Base-by-base conservation (phyloP, 805 yeast species). In the Kluyveromyces wickerhamii region DNA sequence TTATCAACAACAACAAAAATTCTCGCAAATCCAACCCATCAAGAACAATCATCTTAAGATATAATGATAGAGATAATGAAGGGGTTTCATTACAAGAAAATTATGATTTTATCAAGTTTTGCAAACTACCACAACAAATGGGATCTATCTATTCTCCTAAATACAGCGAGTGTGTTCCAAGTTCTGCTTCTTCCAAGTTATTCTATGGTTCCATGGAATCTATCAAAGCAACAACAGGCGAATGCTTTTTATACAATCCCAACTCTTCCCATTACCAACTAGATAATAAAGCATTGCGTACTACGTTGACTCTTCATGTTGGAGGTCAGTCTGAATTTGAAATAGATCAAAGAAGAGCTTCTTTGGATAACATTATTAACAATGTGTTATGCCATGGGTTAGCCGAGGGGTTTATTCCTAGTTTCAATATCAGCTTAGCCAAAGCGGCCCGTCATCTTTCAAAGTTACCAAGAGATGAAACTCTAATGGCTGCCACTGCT, bases 311-410 rank as follows among this genome's bases (percentile, higher is more conserved):
- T 7, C 30, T 54, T 7, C 44, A 48, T 19, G 47, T 56, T 9
- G 60, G 60, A 9, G 62, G 57, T n/a, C 32, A 39, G 11, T 54
- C 42, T 32, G 49, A 53, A 31, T 18, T 48, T 17, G 62, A 53
- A 38, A 48, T 55, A 22, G 52, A 53, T 25, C 51, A 46, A n/a
- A 51, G 58, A 36, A 43, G 53, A 26, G 37, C 35, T 10, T 32
- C 35, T 9, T 34, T 55, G 21, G 60, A 55, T 29, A 42, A 51
- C 33, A 17, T 49, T n/a, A 42, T 55, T 20, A 55, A 57, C 34
- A 41, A 51, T 27, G 37, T 40, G 6, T 27, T 54, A 12, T 49
- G 52, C 22, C 43, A 51, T 21, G 59, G 58, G 8, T 29, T 54
- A 12, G 33, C 47, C 8, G 41, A 44, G 7, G 60, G 59, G 7